A percentile compares a stretch with the other conserved stretches of the same genome.
Conservation (phyloP, 1,284 basidiomycete species). For the Vanrija humicola region DNA sequence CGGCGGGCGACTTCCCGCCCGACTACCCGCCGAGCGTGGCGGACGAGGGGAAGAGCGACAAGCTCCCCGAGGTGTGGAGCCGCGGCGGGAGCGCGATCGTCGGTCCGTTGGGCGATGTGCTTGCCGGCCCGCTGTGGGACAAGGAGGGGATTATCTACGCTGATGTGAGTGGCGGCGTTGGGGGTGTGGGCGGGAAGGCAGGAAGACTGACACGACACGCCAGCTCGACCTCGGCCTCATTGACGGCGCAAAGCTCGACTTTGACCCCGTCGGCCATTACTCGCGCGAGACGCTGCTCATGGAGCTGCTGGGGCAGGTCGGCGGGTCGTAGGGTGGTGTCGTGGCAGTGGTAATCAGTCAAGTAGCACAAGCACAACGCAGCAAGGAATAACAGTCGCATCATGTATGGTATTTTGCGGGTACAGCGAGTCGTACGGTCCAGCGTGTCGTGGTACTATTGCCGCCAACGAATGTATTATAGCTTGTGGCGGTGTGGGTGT, state of each 20-base stretch:
- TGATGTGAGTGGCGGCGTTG: conserved; percentile 38
- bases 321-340: too few species aligned
- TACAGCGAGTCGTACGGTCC: too few species aligned
- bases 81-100: conserved; percentile 66
- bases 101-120: conserved; percentile 61
- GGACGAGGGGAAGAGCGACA: background rate
- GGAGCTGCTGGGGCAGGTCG: conserved; percentile 11
- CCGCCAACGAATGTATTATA: background rate
- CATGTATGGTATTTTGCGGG: too few species aligned
- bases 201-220: conserved; percentile 2
- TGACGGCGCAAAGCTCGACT: conserved; percentile 64
- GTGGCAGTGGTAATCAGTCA: too few species aligned
- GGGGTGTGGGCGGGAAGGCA: too few species aligned
- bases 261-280: conserved; percentile 68
- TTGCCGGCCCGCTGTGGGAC: conserved; percentile 64
- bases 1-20: conserved; percentile 23
- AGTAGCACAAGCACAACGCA: too few species aligned
- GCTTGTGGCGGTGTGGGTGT: background rate
- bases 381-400: too few species aligned
- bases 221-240: conserved; percentile 61
- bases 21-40: conserved; percentile 24
- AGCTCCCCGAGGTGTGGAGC: conserved; percentile 22
- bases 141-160: conserved; percentile 63
- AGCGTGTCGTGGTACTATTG: background rate
- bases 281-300: conserved; percentile 56